Conservation (phyloP, 2,329 filamentous ascomycete genomes). For the Fusarium tanahbumbuense region DNA sequence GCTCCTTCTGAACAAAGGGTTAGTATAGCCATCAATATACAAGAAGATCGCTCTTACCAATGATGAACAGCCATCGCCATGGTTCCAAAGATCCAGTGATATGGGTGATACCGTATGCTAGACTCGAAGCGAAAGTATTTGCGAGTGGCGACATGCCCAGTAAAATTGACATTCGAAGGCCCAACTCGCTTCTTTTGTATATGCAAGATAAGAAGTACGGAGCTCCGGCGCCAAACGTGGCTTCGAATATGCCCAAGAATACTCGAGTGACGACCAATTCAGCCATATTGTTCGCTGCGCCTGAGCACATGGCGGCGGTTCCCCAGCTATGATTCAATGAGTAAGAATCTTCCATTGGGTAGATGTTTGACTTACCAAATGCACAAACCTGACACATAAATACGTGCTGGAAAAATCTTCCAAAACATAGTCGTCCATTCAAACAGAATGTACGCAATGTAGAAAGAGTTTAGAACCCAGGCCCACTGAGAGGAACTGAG, state of each 20-base stretch:
- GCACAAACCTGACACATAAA: conserved; percentile 26
- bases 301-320: conserved; percentile 34
- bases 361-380: conserved; percentile 8
- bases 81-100: conserved; percentile 17
- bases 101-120: conserved; percentile 32
- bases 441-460: conserved; percentile 33
- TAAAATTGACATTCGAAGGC: conserved; percentile 16
- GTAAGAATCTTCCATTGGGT: rapidly evolving
- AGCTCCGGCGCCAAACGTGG: conserved; percentile 34
- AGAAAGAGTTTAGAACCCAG: conserved; percentile 40
- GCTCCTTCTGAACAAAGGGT: conserved; percentile 1
- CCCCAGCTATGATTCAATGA: conserved; percentile 17
- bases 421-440: conserved; percentile 41
- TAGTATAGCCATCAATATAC: rapidly evolving
- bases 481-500: conserved; percentile 29
- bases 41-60: not conserved
- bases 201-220: conserved; percentile 34
- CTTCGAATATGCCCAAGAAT: conserved; percentile 31
- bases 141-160: conserved; percentile 32
- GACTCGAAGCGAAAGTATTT: conserved; percentile 25
- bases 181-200: conserved; percentile 28
- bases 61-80: conserved; percentile 23
- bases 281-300: conserved; percentile 8
- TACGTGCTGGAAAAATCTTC: conserved; percentile 35
- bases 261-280: conserved; percentile 19